Evolutionary conservation across 148 eudicot genomes (phyloP).

Genomic region (Spergularia bocconei): DNA sequence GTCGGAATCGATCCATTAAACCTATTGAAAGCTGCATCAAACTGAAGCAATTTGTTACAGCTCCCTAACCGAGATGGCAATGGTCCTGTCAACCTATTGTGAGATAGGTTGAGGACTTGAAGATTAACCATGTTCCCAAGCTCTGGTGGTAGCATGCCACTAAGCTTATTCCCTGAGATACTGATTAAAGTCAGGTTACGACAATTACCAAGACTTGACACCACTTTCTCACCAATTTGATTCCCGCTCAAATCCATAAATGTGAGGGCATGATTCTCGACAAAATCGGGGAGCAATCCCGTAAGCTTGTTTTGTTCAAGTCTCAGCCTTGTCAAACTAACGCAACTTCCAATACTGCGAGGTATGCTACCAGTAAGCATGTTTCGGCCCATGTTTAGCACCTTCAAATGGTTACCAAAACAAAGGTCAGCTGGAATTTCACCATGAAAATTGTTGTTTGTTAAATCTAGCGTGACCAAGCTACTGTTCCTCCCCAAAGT

Average conservation of each 20-base stretch:
- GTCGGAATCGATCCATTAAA: conserved; percentile 55
- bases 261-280: conserved; percentile 26
- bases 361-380: conserved; percentile 57
- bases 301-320: conserved; percentile 56
- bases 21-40: conserved; percentile 52
- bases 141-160: conserved; percentile 51
- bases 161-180: conserved; percentile 54
- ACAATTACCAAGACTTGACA: conserved; percentile 52
- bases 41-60: conserved; percentile 37
- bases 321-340: conserved; percentile 50
- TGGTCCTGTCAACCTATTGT: conserved; percentile 51
- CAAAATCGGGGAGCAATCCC: conserved; percentile 63
- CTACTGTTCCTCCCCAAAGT: conserved; percentile 58
- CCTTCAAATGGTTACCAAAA: conserved; percentile 40
- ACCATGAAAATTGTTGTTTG: conserved; percentile 57
- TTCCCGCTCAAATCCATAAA: conserved; percentile 65
- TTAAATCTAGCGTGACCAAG: conserved; percentile 53
- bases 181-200: conserved; percentile 29
- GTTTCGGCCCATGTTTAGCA: conserved; percentile 56
- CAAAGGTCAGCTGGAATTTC: conserved; percentile 71
- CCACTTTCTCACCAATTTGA: conserved; percentile 43
- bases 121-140: conserved; percentile 52
- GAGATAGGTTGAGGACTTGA: conserved; percentile 49
- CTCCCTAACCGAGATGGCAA: conserved; percentile 54
- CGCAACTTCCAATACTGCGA: conserved; percentile 62